phyloP scores from a whole-genome alignment of 2,329 filamentous ascomycete species.

The Camillea tinctor region DNA sequence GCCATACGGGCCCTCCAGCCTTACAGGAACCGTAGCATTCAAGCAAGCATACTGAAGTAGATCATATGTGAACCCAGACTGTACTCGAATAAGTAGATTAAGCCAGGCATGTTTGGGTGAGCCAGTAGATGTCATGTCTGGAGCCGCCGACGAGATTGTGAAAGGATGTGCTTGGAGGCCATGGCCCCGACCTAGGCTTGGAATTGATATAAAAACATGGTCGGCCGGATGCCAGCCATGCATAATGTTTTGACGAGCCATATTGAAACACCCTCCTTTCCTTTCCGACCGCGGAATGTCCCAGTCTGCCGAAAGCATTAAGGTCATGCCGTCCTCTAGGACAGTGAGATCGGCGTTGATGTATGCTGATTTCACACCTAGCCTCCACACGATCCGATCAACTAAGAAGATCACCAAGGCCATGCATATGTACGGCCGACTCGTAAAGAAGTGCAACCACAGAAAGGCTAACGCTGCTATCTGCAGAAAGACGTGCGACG shows the following conservation, averaged over 20 bases:
- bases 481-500: constrained; percentile 57
- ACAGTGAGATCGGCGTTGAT: constrained; percentile 50
- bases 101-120: constrained; percentile 47
- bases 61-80: constrained; percentile 57
- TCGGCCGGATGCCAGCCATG: constrained; percentile 60
- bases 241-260: constrained; percentile 36
- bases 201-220: constrained; percentile 63
- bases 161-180: constrained; percentile 63
- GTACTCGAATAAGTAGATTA: constrained; percentile 58
- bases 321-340: constrained; percentile 56
- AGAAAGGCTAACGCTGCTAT: constrained; percentile 52
- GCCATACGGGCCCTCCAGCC: constrained; percentile 66
- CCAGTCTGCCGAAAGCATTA: constrained; percentile 44
- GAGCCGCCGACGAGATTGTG: constrained; percentile 62
- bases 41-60: constrained; percentile 51
- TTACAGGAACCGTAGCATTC: constrained; percentile 43
- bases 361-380: constrained; percentile 49
- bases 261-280: constrained; percentile 6
- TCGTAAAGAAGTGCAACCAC: constrained; percentile 57
- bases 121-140: constrained; percentile 22
- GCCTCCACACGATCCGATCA: constrained; percentile 57
- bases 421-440: constrained; percentile 50
- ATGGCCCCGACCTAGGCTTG: constrained; percentile 51
- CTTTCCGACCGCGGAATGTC: constrained; percentile 24
- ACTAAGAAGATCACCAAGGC: constrained; percentile 56